Evolutionary conservation across 169 alveolate species (phyloP).

Genomic region (Plasmodium vivax): DNA sequence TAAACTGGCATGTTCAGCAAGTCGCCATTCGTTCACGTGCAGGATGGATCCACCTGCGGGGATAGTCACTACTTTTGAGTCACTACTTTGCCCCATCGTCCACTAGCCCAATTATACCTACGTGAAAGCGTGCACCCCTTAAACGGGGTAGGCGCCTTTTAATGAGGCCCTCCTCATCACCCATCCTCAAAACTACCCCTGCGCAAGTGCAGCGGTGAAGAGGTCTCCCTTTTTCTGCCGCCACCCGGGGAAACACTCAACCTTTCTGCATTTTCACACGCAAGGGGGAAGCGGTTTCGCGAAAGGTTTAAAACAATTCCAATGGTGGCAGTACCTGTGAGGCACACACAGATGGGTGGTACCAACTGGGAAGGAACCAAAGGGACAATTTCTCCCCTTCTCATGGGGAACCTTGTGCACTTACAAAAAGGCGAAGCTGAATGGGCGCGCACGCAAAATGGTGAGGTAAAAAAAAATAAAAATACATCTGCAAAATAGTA

Average conservation of each 20-base stretch:
- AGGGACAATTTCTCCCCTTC: no score
- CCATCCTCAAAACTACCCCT: no score
- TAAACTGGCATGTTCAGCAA: neutral
- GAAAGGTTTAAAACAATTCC: no score
- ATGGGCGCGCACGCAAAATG: no score
- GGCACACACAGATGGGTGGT: no score
- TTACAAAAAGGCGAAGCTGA: no score
- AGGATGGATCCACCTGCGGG: neutral
- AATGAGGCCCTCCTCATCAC: neutral
- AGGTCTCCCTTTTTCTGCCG: neutral
- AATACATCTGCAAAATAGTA: neutral
- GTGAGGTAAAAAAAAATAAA: neutral
- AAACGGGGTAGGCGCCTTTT: neutral
- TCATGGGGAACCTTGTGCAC: no score
- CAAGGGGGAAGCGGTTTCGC: no score
- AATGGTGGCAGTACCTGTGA: no score
- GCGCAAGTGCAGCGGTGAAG: no score
- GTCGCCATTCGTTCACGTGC: neutral
- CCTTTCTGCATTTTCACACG: no score
- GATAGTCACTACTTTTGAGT: neutral
- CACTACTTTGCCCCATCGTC: neutral
- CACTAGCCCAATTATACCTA: neutral
- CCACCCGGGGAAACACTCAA: neutral
- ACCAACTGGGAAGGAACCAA: no score
- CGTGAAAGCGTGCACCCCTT: neutral